Base-by-base conservation (phyloP, 2,329 filamentous ascomycete genomes). In the Penicillium verrucosum region DNA sequence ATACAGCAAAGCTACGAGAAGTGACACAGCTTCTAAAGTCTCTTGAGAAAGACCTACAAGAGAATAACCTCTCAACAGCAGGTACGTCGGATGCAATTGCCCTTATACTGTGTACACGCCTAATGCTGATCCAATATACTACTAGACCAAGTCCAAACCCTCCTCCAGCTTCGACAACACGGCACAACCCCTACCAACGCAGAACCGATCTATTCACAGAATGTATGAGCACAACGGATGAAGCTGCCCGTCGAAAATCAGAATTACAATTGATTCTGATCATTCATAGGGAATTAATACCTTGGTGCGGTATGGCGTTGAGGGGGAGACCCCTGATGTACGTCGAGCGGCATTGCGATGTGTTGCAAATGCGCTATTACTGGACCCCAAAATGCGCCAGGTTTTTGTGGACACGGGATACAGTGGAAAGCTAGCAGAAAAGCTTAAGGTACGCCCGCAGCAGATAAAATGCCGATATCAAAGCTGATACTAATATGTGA, bases 131-230 rank as follows among this genome's bases (percentile, higher is more conserved):
- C 14, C 14, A 1, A n/a, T 41, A 21, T 6, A 21, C 38, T 34
- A 51, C 57, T 36, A 76, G 74, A 74, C 56, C 69, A 69, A n/a
- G 67, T 71, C 8, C 68, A 77, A 30, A 70, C 75, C 16, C 76
- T 87, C 21, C 75, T 80, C 50, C 74, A 91, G 65, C 80, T 97
- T 47, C 96, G 96, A 74, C 79, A 92, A 32, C 84, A 89, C 67
- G 89, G 92, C 7, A 86, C 92, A 58, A 86, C 88, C 65, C 84
- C 87, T 8, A 78, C 77, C 30, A 81, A 90, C 73, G 86, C 92
- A 29, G 88, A 88, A 56, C 88, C 90, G 1, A 93, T 97, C 56
- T 97, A 94, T 74, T 88, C 89, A n/a, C 82, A 84, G 73, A 79
- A 88, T 74, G 91, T 89, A 80, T 62, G 79, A 63, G 51, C 37